Evolutionary conservation across 2,329 filamentous ascomycete genomes (phyloP).

Genomic region (Capronia coronata): DNA sequence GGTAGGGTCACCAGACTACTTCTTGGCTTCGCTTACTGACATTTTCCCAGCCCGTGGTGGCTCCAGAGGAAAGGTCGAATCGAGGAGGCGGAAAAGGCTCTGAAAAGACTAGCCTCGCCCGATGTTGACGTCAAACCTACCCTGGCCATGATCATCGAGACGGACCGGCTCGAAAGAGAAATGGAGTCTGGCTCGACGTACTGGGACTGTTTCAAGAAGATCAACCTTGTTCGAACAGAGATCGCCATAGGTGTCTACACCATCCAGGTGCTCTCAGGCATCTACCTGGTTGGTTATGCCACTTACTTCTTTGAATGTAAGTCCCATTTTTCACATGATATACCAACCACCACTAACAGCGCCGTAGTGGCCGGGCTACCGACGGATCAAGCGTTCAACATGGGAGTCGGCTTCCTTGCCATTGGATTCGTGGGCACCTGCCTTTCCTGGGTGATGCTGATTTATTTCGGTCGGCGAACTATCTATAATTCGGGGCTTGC

Average conservation of each 20-base stretch:
- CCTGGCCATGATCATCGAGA: slow-evolving; percentile 39
- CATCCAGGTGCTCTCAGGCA: slow-evolving; percentile 40
- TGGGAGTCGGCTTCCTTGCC: slow-evolving; percentile 37
- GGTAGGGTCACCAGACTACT: slow-evolving; percentile 13
- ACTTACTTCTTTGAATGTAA: slow-evolving; percentile 46
- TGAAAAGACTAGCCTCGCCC: slow-evolving; percentile 34
- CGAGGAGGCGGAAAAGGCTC: slow-evolving; percentile 35
- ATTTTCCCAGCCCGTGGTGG: slow-evolving; percentile 32
- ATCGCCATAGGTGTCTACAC: slow-evolving; percentile 42
- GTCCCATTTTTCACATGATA: no score
- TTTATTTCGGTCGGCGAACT: slow-evolving; percentile 33
- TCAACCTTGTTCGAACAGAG: slow-evolving; percentile 40
- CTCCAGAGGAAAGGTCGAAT: slow-evolving; percentile 34
- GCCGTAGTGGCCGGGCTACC: slow-evolving; percentile 29
- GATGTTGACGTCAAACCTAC: slow-evolving; percentile 40
- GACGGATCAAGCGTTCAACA: slow-evolving; percentile 35
- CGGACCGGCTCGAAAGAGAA: slow-evolving; percentile 38
- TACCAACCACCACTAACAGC: neutral
- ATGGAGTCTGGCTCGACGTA: slow-evolving; percentile 34
- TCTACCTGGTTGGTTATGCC: slow-evolving; percentile 41
- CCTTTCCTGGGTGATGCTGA: slow-evolving; percentile 34
- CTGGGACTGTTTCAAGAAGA: slow-evolving; percentile 40
- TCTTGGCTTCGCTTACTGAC: neutral
- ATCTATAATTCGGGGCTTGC: slow-evolving; percentile 34
- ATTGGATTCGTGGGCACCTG: slow-evolving; percentile 39